Evolutionary conservation across 441 rosid species (phyloP), one percentile per base, ranked within the genome.

Genomic region (Geranium incanum): DNA sequence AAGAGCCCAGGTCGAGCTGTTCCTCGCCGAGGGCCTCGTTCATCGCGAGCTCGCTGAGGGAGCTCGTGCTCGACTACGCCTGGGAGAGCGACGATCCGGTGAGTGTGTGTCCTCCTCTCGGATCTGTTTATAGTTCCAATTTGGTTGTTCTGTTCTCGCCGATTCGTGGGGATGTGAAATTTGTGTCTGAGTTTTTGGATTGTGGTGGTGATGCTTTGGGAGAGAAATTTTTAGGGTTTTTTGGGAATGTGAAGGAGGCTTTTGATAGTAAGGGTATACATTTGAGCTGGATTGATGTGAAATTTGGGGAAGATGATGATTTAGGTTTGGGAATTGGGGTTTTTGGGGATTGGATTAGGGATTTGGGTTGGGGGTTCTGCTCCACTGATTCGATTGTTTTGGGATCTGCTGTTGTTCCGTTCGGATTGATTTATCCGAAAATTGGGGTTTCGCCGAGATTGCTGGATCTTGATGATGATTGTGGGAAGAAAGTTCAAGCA

Each of bases 321-420:
- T 5, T 69, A 3, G 85, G 52, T 45, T 74, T 69, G 65, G 75
- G 73, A 65, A 80, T 68, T 66, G 78, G 64, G 81, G 70, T 76
- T 84, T 81, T 90, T 65, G 78, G 77, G 79, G 66, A 71, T 64
- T 94, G 82, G 15, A 81, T 89, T 73, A 81, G 80, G 85, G 89
- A 76, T 68, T 80, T 92, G 67, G 91, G 93, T 23, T 95, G 98
- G 98, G 99, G 98, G 0, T 82, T 85, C 80, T 88, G 91, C 77
- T 89, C 93, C 0, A 84, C 86, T 48, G 92, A 92, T 71, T 86
- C 87, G 0, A 76, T 90, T 70, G 55, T 89, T 73, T 73, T 85
- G 43, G 93, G 96, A 72, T 80, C 96, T 57, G 80, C 83, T 12
- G 45, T 89, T 3, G 78, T 90, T 78, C 93, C 94, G 38, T 90